A percentile compares a stretch with the other conserved stretches of the same genome.
These are phyloP conservation scores for Penicillium brevicompactum DNA, from an alignment of 2,329 filamentous ascomycete species.

Conservation along the genomic window DNA sequence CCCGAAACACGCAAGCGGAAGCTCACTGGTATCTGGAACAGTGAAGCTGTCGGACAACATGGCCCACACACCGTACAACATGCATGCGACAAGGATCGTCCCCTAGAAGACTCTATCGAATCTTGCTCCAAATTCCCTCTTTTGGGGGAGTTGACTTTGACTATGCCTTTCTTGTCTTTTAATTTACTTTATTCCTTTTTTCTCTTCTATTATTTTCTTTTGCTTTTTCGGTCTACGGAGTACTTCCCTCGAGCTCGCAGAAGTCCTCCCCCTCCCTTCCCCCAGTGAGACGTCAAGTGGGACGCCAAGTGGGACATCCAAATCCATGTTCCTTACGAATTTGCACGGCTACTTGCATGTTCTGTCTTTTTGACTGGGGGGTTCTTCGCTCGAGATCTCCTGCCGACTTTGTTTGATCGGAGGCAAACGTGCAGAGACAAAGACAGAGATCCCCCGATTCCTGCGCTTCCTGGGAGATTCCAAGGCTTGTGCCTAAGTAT, in stretches of 20 bases:
- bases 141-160: too few species aligned
- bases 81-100: background rate
- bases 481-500: background rate
- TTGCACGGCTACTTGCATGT: constrained; percentile 27
- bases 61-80: constrained; percentile 1
- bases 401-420: constrained; percentile 27
- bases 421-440: constrained; percentile 31
- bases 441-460: background rate
- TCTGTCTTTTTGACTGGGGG: constrained; percentile 9
- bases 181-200: background rate
- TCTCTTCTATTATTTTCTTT: background rate
- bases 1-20: background rate
- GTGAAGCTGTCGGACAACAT: constrained; percentile 1
- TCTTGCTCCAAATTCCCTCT: background rate
- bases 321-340: constrained; percentile 28
- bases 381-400: constrained; percentile 15
- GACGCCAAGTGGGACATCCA: background rate
- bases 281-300: background rate
- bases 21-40: constrained; percentile 1
- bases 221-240: background rate
- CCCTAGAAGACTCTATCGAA: background rate
- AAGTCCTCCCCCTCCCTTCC: too few species aligned
- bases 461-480: constrained; percentile 7
- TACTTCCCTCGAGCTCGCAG: background rate
- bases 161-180: background rate